phyloP scores from a whole-genome alignment of 345 rosid genomes.

The Eutrema yunnanense region DNA sequence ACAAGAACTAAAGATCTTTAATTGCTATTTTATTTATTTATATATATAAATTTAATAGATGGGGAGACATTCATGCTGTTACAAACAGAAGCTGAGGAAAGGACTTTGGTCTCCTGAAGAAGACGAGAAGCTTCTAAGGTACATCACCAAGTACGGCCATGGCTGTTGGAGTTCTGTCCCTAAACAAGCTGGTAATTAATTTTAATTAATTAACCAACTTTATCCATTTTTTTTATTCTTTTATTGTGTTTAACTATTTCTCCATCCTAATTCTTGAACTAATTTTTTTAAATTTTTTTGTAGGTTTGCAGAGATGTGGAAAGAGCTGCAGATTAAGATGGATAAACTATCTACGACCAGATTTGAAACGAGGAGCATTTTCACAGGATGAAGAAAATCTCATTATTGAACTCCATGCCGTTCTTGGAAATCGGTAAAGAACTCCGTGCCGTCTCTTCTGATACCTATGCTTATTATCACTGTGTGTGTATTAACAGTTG shows the following conservation, averaged over 20 bases:
- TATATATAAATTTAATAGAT: slow-evolving; percentile 20
- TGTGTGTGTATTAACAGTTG: not conserved
- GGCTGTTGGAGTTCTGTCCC: slow-evolving; percentile 99
- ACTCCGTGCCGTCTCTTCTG: not conserved
- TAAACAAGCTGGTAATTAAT: slow-evolving; percentile 64
- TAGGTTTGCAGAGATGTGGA: slow-evolving; percentile 97
- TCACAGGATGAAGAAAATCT: slow-evolving; percentile 85
- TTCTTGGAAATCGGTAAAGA: slow-evolving; percentile 74
- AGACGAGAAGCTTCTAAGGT: slow-evolving; percentile 85
- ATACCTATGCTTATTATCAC: not conserved
- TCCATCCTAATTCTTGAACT: not conserved
- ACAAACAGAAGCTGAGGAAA: slow-evolving; percentile 95
- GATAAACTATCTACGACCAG: slow-evolving; percentile 96
- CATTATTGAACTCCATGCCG: slow-evolving; percentile 87
- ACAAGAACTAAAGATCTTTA: not conserved
- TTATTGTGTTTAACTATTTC: not conserved
- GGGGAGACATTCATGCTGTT: slow-evolving; percentile 98
- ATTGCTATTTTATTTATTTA: not conserved
- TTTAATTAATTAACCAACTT: not conserved
- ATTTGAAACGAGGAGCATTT: slow-evolving; percentile 95
- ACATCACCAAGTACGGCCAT: slow-evolving; percentile 87
- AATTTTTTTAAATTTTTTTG: not conserved
- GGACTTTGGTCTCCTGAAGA: slow-evolving; percentile 99
- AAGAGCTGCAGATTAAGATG: slow-evolving; percentile 95
- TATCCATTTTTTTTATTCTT: not conserved